phyloP scores from a whole-genome alignment of 805 yeast species.

The Sugiyamaella smithiae region DNA sequence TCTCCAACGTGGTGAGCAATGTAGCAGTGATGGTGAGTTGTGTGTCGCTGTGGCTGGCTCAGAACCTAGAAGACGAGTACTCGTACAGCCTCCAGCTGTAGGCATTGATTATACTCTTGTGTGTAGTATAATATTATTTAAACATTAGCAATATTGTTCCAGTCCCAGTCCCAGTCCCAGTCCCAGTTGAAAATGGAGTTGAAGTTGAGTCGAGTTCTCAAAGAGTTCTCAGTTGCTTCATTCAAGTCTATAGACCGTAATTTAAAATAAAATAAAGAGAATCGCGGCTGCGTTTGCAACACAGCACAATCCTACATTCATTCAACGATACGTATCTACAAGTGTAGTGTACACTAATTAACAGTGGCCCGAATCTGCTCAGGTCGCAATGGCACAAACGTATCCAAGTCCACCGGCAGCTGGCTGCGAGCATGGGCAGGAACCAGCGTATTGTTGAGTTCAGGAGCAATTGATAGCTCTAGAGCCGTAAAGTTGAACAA shows the following conservation, averaged over 20 bases:
- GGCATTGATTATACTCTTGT: neutral
- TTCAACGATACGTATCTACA: too few relatives aligned
- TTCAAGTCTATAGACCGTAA: too few relatives aligned
- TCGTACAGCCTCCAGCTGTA: conserved; percentile 83
- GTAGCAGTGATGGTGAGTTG: conserved; percentile 84
- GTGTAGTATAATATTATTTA: neutral
- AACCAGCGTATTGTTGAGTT: conserved; percentile 38
- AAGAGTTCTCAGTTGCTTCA: too few relatives aligned
- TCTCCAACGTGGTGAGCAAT: conserved; percentile 79
- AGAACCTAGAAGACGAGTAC: conserved; percentile 93
- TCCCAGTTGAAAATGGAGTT: too few relatives aligned
- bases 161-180: too few relatives aligned
- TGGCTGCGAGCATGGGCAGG: conserved; percentile 43
- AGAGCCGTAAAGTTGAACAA: conserved; percentile 71
- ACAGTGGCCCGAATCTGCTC: conserved; percentile 27
- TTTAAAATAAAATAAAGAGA: too few relatives aligned
- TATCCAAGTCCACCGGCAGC: conserved; percentile 44
- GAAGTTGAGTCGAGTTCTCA: too few relatives aligned
- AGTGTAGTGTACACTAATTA: conserved; percentile 10
- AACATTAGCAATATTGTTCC: neutral
- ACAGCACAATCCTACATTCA: too few relatives aligned
- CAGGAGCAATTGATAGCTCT: conserved; percentile 51
- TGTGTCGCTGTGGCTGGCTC: conserved; percentile 86
- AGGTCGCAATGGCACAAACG: conserved; percentile 53
- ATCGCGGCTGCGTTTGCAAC: too few relatives aligned